A percentile compares a stretch with the other conserved stretches of the same genome.
These are phyloP conservation scores for Emmonsia crescens DNA, from an alignment of 2,329 filamentous ascomycete genomes.

Conservation along the genomic window DNA sequence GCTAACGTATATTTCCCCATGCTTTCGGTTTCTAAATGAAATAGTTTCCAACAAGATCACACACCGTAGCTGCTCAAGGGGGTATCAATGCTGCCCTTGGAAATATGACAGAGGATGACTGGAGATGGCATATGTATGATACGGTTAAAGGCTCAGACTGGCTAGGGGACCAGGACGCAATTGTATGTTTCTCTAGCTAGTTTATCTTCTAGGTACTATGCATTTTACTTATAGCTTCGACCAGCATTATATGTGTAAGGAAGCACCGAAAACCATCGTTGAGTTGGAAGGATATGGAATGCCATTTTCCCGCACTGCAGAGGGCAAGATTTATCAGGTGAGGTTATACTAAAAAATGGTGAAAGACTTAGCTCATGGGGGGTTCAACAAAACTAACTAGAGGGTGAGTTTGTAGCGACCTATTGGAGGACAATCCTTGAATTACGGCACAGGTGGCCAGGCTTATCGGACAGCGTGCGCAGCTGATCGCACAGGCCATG, in stretches of 20 bases:
- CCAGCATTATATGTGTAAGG: conserved; percentile 90
- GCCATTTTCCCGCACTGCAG: conserved; percentile 84
- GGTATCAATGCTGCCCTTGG: conserved; percentile 41
- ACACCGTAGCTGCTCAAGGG: conserved; percentile 37
- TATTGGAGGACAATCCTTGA: conserved; percentile 80
- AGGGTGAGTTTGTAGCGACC: conserved; percentile 65
- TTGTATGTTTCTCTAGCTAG: conserved; percentile 28
- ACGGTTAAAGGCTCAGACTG: conserved; percentile 97
- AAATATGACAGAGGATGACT: conserved; percentile 91
- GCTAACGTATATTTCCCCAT: neutral
- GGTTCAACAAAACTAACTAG: neutral
- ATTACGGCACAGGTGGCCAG: conserved; percentile 81
- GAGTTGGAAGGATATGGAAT: conserved; percentile 97
- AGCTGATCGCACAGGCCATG: conserved; percentile 81
- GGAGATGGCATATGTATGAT: conserved; percentile 99
- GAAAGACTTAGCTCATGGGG: neutral
- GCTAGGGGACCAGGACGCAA: conserved; percentile 94
- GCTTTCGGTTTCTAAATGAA: neutral
- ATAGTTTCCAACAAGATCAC: conserved; percentile 16
- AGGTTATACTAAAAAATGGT: neutral
- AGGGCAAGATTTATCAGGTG: conserved; percentile 43
- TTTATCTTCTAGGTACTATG: neutral
- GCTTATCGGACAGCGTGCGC: conserved; percentile 75
- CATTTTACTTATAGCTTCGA: neutral
- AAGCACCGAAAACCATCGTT: conserved; percentile 82